Evolutionary conservation across 2,329 filamentous ascomycete genomes (phyloP), one percentile per base, ranked within the genome.

Genomic region (Sphaerostilbella broomeana): DNA sequence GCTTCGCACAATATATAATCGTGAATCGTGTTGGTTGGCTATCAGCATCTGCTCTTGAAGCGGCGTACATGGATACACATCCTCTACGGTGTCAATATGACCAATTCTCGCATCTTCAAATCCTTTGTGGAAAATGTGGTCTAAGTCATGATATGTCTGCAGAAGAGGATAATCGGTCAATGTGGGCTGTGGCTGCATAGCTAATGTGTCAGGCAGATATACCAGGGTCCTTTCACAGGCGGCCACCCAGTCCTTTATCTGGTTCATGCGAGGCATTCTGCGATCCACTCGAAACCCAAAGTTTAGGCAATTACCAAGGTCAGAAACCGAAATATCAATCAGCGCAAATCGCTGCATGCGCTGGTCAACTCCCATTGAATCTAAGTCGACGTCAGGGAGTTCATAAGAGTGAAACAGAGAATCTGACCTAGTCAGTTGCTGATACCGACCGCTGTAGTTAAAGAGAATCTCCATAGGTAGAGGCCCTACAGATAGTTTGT

Each of bases 391-490:
- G 8, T 8, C 35, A 7, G 38, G 38, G 11, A 40, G 7, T 12
- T 15, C 4, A 6, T 28, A 5, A 11, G 21, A 13, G 12, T 40
- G 24, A 24, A 40, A 40, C 5, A 40, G 15, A 6, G 38, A n/a
- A 7, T 35, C 38, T 8, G 9, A 10, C 6, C 38, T 22, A 17
- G 35, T 32, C 3, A 40, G 31, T 15, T 40, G 38, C 17, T 39
- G 37, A 15, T 31, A 39, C 27, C n/a, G 21, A 2, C 52, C 51
- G 1, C 45, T 29, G 15, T 50, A 55, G 31, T 57, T 56, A 31
- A 56, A 47, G 1, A 50, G 38, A 11, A 55, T n/a, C 27, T 55
- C 53, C 38, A 68, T 61, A 0, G 58, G 54, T 13, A 54, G 52
- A 37, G 62, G 54, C 2, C 57, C 42, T 6, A 47, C 47, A 44